Evolutionary conservation across 176 grass and related monocot genomes (phyloP), one percentile per base, ranked within the genome.

Genomic region (Bolboschoenus planiculmis): DNA sequence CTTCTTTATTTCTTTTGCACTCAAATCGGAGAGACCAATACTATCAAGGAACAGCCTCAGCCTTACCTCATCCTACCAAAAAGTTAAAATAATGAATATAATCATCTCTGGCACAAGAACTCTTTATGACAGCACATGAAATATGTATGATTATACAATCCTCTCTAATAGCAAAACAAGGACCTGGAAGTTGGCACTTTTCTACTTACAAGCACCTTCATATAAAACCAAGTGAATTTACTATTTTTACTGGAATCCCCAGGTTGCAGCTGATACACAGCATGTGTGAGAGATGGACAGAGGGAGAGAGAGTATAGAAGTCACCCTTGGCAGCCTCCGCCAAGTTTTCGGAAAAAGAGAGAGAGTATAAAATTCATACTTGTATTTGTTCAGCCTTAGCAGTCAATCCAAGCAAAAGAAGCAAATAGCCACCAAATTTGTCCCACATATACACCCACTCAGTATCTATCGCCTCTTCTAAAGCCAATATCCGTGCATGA

Each of bases 391-490:
- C 96, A 87, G 96, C 96, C 83, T 99, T 99, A 55, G 96, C 93
- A 67, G 92, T 99, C 89, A 99, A 90, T 51, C 96, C 93, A 91
- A 99, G 91, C 86, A 99, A 88, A 78, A 99, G 93, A 90, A 99
- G 89, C 78, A 99, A 91, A 90, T 95, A 99, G 57, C 96, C 96
- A 44, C 96, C 96, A 86, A 99, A 99, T 83, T 93, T 99, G 77
- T 99, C 96, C 96, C 96, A 99, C 96, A 99, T 99, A 87, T 99
- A 99, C 24, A 99, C 96, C 96, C 96, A 99, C 71, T 99, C 96
- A 51, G 96, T 99, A 89, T 99, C 96, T 80, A 99, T 95, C 82
- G 96, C 96, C 82, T 99, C 96, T 91, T 99, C 96, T 58, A 99
- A 60, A 84, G 93, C 96, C 64, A 99, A 87, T 87, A 99, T 99